Percentiles rank a stretch among this genome's conserved stretches.
Evolutionary conservation across 768 basidiomycete species (phyloP).

Genomic region (Amanita pallidorosea): DNA sequence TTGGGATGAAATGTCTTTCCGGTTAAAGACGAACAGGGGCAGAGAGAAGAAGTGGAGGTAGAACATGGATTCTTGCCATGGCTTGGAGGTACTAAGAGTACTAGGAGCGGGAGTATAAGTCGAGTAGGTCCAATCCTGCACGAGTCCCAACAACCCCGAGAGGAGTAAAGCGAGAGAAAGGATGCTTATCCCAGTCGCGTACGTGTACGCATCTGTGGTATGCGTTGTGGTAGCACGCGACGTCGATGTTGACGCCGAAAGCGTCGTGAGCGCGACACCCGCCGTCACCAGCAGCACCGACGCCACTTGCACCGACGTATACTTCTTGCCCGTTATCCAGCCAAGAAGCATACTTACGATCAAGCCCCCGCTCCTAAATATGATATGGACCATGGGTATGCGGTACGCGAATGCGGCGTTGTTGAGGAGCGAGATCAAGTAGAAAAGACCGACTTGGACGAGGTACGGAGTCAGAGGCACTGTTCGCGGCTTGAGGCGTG

Average conservation of each 20-base stretch:
- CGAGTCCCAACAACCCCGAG: slow-evolving; percentile 71
- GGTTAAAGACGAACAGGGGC: slow-evolving; percentile 63
- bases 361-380: slow-evolving; percentile 84
- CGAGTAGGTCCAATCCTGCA: slow-evolving; percentile 76
- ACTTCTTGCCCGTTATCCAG: slow-evolving; percentile 60
- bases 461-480: slow-evolving; percentile 69
- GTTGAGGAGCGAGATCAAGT: slow-evolving; percentile 71
- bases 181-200: slow-evolving; percentile 62
- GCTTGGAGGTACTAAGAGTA: slow-evolving; percentile 12
- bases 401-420: slow-evolving; percentile 83
- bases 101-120: slow-evolving; percentile 26
- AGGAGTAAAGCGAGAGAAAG: slow-evolving; percentile 70
- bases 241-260: slow-evolving; percentile 42
- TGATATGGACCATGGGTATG: slow-evolving; percentile 93
- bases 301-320: slow-evolving; percentile 48
- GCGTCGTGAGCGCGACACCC: slow-evolving; percentile 73
- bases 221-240: slow-evolving; percentile 2
- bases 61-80: slow-evolving; percentile 90
- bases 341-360: slow-evolving; percentile 78
- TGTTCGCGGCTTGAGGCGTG: slow-evolving; percentile 46
- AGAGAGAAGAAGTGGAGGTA: slow-evolving; percentile 78
- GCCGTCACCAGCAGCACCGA: slow-evolving; percentile 75
- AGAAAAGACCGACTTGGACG: slow-evolving; percentile 75
- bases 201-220: slow-evolving; percentile 25
- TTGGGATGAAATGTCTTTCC: slow-evolving; percentile 25